phyloP scores from a whole-genome alignment of 2,329 filamentous ascomycete species.

The Drechslerella coelobrocha region DNA sequence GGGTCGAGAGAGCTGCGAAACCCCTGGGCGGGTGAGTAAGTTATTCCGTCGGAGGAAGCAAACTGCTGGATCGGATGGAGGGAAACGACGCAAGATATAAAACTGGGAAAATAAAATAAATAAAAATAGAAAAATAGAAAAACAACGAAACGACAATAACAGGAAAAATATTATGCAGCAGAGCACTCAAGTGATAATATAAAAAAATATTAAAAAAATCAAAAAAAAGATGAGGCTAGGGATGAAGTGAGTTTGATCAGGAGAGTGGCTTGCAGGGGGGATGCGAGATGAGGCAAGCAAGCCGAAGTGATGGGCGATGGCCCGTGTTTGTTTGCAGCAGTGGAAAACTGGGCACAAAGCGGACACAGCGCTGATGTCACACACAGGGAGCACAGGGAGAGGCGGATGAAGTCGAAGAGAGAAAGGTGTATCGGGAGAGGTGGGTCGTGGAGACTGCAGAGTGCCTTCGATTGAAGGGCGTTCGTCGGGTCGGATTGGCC shows the following conservation, averaged over 20 bases:
- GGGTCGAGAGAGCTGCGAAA: constrained; percentile 17
- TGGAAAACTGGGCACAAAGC: constrained; percentile 2
- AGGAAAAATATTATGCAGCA: too few species aligned
- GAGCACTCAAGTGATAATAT: too few species aligned
- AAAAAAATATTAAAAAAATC: background rate
- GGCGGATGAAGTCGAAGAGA: background rate
- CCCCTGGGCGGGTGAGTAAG: background rate
- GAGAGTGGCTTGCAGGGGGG: background rate
- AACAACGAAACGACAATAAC: too few species aligned
- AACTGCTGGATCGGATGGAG: background rate
- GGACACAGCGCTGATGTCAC: constrained; percentile 1
- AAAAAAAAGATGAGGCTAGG: background rate
- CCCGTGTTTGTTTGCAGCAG: background rate
- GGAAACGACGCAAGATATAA: background rate
- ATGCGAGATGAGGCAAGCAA: constrained; percentile 10
- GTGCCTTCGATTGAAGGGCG: background rate
- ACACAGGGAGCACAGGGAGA: background rate
- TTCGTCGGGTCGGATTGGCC: background rate
- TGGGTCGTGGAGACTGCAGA: background rate
- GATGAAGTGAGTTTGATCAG: background rate
- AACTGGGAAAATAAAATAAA: too few species aligned
- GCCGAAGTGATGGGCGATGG: background rate
- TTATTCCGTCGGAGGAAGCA: background rate
- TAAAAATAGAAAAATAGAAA: too few species aligned
- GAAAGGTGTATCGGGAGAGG: background rate